phyloP scores from a whole-genome alignment of 805 yeast genomes.

The Cyberlindnera samutprakarnensis region DNA sequence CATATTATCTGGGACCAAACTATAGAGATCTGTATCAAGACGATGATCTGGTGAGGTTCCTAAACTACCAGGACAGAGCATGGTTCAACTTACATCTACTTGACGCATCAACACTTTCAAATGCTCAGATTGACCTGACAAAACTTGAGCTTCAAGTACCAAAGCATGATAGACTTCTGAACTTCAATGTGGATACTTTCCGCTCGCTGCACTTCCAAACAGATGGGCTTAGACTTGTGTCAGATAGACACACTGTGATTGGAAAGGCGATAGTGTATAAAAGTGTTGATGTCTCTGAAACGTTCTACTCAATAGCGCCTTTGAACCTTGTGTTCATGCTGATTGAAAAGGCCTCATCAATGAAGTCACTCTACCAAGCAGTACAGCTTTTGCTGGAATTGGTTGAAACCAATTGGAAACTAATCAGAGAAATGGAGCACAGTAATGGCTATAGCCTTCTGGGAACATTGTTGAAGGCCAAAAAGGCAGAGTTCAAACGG shows the following conservation, averaged over 20 bases:
- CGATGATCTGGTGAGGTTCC: slow-evolving; percentile 29
- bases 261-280: slow-evolving; percentile 8
- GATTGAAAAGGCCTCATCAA: slow-evolving; percentile 36
- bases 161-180: slow-evolving; percentile 13
- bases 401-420: slow-evolving; percentile 41
- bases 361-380: slow-evolving; percentile 26
- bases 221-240: slow-evolving; percentile 1
- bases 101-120: slow-evolving; percentile 22
- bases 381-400: slow-evolving; percentile 36
- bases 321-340: slow-evolving; percentile 36
- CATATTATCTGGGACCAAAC: slow-evolving; percentile 40
- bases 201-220: slow-evolving; percentile 1
- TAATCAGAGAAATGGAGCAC: slow-evolving; percentile 50
- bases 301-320: slow-evolving; percentile 39
- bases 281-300: slow-evolving; percentile 8
- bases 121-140: slow-evolving; percentile 15
- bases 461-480: slow-evolving; percentile 43
- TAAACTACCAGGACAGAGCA: slow-evolving; percentile 31
- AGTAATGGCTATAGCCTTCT: slow-evolving; percentile 55
- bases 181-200: slow-evolving; percentile 12
- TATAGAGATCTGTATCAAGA: slow-evolving; percentile 42
- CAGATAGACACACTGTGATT: slow-evolving; percentile 3
- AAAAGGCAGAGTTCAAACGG: slow-evolving; percentile 22
- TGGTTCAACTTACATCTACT: slow-evolving; percentile 28
- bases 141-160: slow-evolving; percentile 12